Base-by-base conservation (phyloP, 139 green algal genomes). In the Asterochloris erici region DNA sequence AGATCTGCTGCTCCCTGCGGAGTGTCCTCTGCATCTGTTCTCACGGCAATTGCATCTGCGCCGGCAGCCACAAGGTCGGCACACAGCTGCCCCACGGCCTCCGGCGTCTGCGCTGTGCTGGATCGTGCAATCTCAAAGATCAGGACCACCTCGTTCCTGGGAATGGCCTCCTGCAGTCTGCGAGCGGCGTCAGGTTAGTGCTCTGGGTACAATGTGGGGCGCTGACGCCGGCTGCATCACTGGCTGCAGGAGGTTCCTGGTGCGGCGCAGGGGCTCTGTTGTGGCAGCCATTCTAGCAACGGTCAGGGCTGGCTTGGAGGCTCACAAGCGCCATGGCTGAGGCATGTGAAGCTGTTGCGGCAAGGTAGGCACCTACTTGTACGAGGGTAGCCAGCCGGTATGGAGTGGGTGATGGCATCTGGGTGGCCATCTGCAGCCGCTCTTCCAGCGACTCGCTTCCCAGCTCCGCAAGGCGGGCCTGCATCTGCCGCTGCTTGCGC, bases 31-130 rank as follows among this genome's bases (percentile, higher is more conserved):
- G 29, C 73, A 82, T 97, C 94, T 10, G 86, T 91, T 10, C 85
- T 85, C 24, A 97, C 89, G 27, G 75, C 90, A 63, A 96, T 74
- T 4, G 92, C 93, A 54, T 94, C 90, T 10, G 90, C 93, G 9
- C 91, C 91, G 38, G 81, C 86, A 19, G 84, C 81, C 16, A 90
- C 79, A 6, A 81, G 61, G 17, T 63, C 24, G 2, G 26, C 29
- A 28, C 87, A 89, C n/a, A 91, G 38, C 28, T 85, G 77, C 17
- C 81, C 89, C 0, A 93, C 77, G 68, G 84, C 68, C 68, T 90
- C 66, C 0, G 87, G 69, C 6, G 68, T 87, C 27, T 73, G 28
- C 10, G 68, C 71, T 0, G 78, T 64, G 11, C 63, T 74, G 12
- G 86, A 68, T 13, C 90, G 73, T 0, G 64, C 63, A 0, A 94